Evolutionary conservation across 768 basidiomycete species (phyloP).

Genomic region (Leccinum ochraceum): DNA sequence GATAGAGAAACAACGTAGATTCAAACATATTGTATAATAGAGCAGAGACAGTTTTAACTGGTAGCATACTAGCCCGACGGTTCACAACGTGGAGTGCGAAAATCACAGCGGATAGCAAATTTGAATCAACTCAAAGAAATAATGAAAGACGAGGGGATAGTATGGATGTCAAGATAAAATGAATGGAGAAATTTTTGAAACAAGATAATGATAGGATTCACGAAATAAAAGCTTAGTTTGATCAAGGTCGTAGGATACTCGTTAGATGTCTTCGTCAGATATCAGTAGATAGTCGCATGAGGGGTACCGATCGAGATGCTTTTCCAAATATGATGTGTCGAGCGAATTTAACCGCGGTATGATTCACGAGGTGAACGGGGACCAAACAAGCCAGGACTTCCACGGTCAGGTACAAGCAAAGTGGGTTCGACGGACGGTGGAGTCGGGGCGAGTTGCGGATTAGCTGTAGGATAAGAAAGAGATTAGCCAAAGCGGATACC

Average conservation of each 20-base stretch:
- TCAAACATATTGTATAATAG: slow-evolving; percentile 22
- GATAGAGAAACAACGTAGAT: slow-evolving; percentile 14
- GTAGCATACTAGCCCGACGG: not conserved
- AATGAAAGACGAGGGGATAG: not conserved
- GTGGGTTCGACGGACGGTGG: slow-evolving; percentile 62
- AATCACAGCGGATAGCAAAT: not conserved
- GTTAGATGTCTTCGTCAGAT: slow-evolving; percentile 12
- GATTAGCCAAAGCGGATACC: slow-evolving; percentile 2
- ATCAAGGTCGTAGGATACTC: slow-evolving; percentile 21
- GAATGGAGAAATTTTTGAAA: slow-evolving; percentile 1
- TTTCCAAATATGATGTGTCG: not conserved
- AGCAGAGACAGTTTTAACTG: slow-evolving; percentile 6
- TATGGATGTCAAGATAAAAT: slow-evolving; percentile 4
- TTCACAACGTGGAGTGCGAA: not conserved
- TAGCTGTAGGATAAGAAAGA: slow-evolving; percentile 42
- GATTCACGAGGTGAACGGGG: slow-evolving; percentile 64
- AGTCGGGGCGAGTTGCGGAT: slow-evolving; percentile 56
- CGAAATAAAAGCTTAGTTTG: slow-evolving; percentile 3
- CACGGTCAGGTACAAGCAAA: slow-evolving; percentile 57
- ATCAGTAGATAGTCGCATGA: slow-evolving; percentile 7
- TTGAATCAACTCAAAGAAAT: not conserved
- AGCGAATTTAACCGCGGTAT: slow-evolving; percentile 18
- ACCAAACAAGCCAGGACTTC: slow-evolving; percentile 74
- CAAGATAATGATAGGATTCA: slow-evolving; percentile 30
- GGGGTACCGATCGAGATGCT: not conserved